phyloP scores from a whole-genome alignment of 1,139 yeast species.

The Debaryomyces robertsiae region DNA sequence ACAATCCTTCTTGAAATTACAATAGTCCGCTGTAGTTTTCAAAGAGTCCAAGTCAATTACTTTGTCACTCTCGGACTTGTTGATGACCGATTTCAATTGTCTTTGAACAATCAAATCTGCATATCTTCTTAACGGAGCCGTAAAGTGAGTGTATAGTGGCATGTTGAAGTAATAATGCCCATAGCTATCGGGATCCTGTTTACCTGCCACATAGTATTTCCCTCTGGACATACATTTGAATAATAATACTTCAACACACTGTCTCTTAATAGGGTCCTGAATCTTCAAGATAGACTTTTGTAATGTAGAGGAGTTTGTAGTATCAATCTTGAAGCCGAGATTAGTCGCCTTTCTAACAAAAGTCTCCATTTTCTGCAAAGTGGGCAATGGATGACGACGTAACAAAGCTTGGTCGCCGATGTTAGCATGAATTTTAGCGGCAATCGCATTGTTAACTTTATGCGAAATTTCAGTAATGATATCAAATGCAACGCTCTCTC shows the following conservation, averaged over 20 bases:
- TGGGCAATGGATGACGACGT: constrained; percentile 87
- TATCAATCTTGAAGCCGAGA: constrained; percentile 71
- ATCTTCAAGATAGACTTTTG: constrained; percentile 70
- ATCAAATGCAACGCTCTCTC: constrained; percentile 57
- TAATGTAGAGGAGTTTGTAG: constrained; percentile 71
- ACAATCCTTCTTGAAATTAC: constrained; percentile 94
- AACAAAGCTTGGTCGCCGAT: constrained; percentile 81
- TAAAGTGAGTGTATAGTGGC: constrained; percentile 90
- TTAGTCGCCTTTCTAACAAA: constrained; percentile 70
- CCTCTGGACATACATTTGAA: constrained; percentile 85
- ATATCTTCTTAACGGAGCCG: constrained; percentile 89
- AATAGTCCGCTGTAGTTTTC: constrained; percentile 84
- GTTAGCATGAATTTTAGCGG: constrained; percentile 73
- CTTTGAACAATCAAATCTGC: constrained; percentile 93
- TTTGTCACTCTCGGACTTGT: constrained; percentile 24
- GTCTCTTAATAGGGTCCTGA: constrained; percentile 64
- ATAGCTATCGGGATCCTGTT: constrained; percentile 75
- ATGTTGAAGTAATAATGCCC: constrained; percentile 80
- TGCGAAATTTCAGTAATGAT: constrained; percentile 75
- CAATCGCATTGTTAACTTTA: constrained; percentile 84
- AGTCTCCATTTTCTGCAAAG: constrained; percentile 77
- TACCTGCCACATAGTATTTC: constrained; percentile 85
- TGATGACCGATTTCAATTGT: constrained; percentile 73
- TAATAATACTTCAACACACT: constrained; percentile 76
- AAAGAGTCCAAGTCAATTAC: constrained; percentile 63